Evolutionary conservation across 2,329 filamentous ascomycete species (phyloP).

Genomic region (Fusarium sp.): DNA sequence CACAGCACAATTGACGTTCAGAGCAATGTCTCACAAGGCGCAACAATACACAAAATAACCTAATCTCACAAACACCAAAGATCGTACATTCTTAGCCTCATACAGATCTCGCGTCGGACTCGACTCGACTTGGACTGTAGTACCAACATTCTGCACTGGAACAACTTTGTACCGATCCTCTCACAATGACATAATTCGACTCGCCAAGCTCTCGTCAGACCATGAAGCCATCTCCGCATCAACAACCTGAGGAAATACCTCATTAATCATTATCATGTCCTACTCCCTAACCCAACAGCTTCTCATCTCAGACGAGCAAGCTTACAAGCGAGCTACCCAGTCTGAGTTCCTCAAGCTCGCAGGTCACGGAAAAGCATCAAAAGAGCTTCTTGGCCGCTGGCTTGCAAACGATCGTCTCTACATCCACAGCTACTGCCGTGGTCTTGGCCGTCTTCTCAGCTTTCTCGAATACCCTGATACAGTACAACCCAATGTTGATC

Average conservation of each 20-base stretch:
- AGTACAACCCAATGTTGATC: neutral
- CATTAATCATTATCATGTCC: neutral
- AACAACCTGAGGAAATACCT: neutral
- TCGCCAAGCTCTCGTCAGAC: constrained; percentile 13
- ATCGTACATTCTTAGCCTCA: neutral
- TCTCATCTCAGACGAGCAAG: constrained; percentile 55
- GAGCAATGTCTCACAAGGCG: neutral
- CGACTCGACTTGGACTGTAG: neutral
- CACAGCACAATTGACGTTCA: neutral
- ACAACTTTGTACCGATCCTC: constrained; percentile 33
- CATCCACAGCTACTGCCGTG: constrained; percentile 74
- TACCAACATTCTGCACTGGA: constrained; percentile 14
- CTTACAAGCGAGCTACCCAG: constrained; percentile 67
- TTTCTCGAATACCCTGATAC: constrained; percentile 65
- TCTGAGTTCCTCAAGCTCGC: constrained; percentile 73
- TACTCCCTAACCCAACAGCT: constrained; percentile 65
- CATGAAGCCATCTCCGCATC: constrained; percentile 27
- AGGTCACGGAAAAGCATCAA: constrained; percentile 68
- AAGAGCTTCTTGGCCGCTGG: constrained; percentile 68
- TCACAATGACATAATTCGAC: constrained; percentile 34
- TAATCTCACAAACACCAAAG: neutral
- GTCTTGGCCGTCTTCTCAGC: constrained; percentile 70
- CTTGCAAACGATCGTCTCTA: constrained; percentile 77
- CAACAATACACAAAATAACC: neutral
- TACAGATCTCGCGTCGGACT: neutral